Base-by-base conservation (phyloP, 2,329 filamentous ascomycete genomes). In the Monosporascus sp. region DNA sequence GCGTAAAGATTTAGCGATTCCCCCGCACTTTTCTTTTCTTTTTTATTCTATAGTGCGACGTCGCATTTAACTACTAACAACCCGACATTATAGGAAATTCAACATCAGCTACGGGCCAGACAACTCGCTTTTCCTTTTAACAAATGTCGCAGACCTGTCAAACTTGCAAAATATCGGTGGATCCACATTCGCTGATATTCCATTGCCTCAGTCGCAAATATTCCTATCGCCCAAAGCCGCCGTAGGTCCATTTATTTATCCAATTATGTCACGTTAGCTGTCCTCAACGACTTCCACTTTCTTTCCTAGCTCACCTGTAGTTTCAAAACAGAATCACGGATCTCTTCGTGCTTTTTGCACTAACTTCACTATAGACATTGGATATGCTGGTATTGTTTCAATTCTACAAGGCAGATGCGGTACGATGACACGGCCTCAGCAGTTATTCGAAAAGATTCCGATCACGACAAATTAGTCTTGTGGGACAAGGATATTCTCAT, bases 361-460 rank as follows among this genome's bases (percentile, higher is more conserved):
- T 52, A 31, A 45, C 18, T 51, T 45, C 4, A 9, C 46, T 49
- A n/a, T 48, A 15, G 48, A 20, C 18, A 44, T 49, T 54, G 45
- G 46, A 57, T 37, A 52, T 50, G 27, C 51, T 55, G 31, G 54
- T 42, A n/a, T 27, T 42, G 51, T 55, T 50, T 57, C 51, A 42
- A 49, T 57, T 48, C 20, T 42, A 38, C 48, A 50, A 51, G 49
- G 48, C 49, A 54, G 58, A 48, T 45, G 53, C 49, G 53, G 58
- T 60, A 64, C 61, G 57, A 65, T 62, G 55, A 60, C 55, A 55
- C 56, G 59, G 50, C 51, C 58, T 45, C 54, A 47, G 52, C 55
- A 57, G 50, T 44, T 20, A 6, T 14, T 20, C 39, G 38, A 20
- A 41, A 41, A 41, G 38, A 41, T 20, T 34, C 7, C 38, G 9